Evolutionary conservation across 177 flowering plant genomes (phyloP).

Genomic region (Tripterygium wilfordii): DNA sequence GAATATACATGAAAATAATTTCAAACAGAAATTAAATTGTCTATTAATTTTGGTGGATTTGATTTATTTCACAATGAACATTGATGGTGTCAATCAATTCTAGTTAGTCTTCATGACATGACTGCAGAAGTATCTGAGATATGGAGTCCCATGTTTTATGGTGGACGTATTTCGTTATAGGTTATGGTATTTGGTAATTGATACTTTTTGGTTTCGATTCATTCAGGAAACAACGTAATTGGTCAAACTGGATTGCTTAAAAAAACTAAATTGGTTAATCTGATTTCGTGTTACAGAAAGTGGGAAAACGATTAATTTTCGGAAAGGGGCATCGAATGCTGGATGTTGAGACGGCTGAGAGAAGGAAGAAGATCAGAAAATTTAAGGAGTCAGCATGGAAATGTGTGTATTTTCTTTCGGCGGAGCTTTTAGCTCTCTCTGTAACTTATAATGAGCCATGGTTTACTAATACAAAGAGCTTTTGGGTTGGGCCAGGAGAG

Average conservation of each 20-base stretch:
- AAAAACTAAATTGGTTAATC: not conserved
- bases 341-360: constrained; percentile 28
- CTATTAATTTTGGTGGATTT: too few relatives aligned
- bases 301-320: constrained; percentile 49
- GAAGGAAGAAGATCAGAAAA: constrained; percentile 55
- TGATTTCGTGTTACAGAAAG: constrained; percentile 42
- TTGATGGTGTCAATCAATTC: too few relatives aligned
- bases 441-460: constrained; percentile 90
- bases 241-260: not conserved
- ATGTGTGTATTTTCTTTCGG: constrained; percentile 75
- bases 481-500: constrained; percentile 89
- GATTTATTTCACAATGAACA: too few relatives aligned
- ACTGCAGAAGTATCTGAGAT: too few relatives aligned
- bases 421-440: constrained; percentile 66
- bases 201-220: not conserved
- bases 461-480: constrained; percentile 66
- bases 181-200: too few relatives aligned
- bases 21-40: too few relatives aligned
- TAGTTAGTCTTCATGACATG: too few relatives aligned
- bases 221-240: not conserved
- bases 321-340: constrained; percentile 32
- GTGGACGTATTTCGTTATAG: too few relatives aligned
- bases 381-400: constrained; percentile 98
- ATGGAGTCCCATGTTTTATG: too few relatives aligned
- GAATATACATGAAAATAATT: too few relatives aligned